phyloP scores from a whole-genome alignment of 768 basidiomycete genomes.

The Xerocomus brunneocitrinus region DNA sequence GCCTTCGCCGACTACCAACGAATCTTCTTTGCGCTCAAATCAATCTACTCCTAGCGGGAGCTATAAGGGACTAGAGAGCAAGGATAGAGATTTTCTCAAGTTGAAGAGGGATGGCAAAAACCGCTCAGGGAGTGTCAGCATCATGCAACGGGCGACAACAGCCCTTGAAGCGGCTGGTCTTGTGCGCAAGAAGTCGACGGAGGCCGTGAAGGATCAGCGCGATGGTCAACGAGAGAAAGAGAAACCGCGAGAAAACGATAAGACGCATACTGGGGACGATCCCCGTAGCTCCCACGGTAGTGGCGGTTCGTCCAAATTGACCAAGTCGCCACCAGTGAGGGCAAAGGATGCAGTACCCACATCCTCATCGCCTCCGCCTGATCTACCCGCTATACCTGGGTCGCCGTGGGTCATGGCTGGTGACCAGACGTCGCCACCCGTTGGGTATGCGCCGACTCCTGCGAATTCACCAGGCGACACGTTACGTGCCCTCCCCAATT shows the following conservation, averaged over 20 bases:
- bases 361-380: slow-evolving; percentile 51
- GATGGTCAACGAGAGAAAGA: slow-evolving; percentile 43
- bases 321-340: slow-evolving; percentile 66
- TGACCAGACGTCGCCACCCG: slow-evolving; percentile 35
- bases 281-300: slow-evolving; percentile 63
- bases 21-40: slow-evolving; percentile 51
- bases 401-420: slow-evolving; percentile 76
- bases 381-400: slow-evolving; percentile 36
- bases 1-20: slow-evolving; percentile 49
- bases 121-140: slow-evolving; percentile 87
- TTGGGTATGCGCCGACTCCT: slow-evolving; percentile 39
- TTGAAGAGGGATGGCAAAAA: slow-evolving; percentile 54
- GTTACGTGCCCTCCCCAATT: slow-evolving; percentile 44
- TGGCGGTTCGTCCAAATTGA: slow-evolving; percentile 51
- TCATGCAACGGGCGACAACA: slow-evolving; percentile 93
- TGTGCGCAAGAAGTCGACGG: slow-evolving; percentile 76
- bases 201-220: slow-evolving; percentile 63
- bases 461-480: slow-evolving; percentile 51
- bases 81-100: slow-evolving; percentile 46
- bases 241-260: slow-evolving; percentile 41
- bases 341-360: slow-evolving; percentile 40
- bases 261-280: slow-evolving; percentile 46
- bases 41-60: slow-evolving; percentile 68
- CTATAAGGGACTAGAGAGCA: slow-evolving; percentile 44
- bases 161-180: slow-evolving; percentile 82